Evolutionary conservation across 2,329 filamentous ascomycete species (phyloP).

Genomic region (Aureobasidium sp.): DNA sequence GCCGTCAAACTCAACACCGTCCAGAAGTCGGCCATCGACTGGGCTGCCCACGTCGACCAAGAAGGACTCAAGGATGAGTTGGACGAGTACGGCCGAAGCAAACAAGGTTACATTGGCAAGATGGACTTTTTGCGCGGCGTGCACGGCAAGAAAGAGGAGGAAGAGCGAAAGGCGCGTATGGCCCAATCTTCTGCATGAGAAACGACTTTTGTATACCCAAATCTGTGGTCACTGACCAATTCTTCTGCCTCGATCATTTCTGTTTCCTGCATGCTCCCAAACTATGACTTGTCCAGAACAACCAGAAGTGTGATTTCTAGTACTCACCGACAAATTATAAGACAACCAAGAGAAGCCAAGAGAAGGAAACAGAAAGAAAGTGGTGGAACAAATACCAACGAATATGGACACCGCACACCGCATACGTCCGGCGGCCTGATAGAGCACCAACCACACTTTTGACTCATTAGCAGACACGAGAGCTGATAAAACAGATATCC

Average conservation of each 20-base stretch:
- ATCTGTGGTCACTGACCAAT: not conserved
- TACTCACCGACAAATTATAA: not conserved
- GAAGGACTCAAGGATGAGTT: conserved; percentile 56
- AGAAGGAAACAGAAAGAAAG: not conserved
- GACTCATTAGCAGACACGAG: not conserved
- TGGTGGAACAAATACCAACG: not conserved
- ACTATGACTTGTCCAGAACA: not conserved
- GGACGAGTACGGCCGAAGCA: conserved; percentile 54
- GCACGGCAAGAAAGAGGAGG: conserved; percentile 50
- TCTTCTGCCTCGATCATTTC: not conserved
- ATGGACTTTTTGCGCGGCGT: conserved; percentile 57
- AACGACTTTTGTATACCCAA: not conserved
- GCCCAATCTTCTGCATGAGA: conserved; percentile 11
- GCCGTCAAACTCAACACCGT: conserved; percentile 58
- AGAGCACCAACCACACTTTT: not conserved
- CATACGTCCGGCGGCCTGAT: not conserved
- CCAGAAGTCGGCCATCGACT: conserved; percentile 59
- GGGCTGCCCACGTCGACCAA: conserved; percentile 57
- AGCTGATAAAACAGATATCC: not conserved
- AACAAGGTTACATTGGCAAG: conserved; percentile 53
- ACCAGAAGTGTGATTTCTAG: not conserved
- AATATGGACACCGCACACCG: not conserved
- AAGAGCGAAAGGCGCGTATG: conserved; percentile 44
- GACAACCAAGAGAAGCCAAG: not conserved
- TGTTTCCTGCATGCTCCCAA: no score